Conservation (phyloP, 257 asterid genomes). For the Fraxinus pennsylvanica region DNA sequence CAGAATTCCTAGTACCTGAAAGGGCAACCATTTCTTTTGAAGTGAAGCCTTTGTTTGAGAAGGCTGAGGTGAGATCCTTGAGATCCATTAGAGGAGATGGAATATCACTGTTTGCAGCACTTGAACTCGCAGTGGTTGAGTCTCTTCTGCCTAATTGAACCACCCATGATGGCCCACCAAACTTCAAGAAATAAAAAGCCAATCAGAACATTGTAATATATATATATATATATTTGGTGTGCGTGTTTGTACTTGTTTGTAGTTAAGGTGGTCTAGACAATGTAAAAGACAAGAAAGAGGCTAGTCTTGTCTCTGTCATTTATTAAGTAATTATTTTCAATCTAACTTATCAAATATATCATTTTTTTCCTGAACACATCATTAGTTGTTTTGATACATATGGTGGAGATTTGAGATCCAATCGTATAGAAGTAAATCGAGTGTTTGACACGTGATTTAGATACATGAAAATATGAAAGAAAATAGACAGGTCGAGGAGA, state of each 20-base stretch:
- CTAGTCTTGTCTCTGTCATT: background rate
- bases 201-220: background rate
- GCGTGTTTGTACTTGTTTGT: background rate
- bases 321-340: too few relatives aligned
- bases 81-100: constrained; percentile 58
- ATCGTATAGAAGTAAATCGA: background rate
- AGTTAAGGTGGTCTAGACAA: background rate
- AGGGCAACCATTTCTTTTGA: constrained; percentile 63
- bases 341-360: too few relatives aligned
- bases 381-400: background rate
- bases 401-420: background rate
- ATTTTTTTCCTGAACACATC: too few relatives aligned
- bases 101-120: constrained; percentile 49
- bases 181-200: constrained; percentile 25
- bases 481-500: background rate
- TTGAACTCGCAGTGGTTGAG: constrained; percentile 56
- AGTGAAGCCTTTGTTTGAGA: constrained; percentile 58
- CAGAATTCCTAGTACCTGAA: constrained; percentile 34
- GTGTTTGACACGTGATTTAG: background rate
- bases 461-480: background rate
- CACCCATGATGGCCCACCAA: constrained; percentile 64
- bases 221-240: background rate
- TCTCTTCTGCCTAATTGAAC: constrained; percentile 64
- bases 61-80: constrained; percentile 44
- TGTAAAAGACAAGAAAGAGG: background rate